A percentile compares a stretch with the other conserved stretches of the same genome.
Conservation (phyloP, 345 rosid genomes). For the Atalantia buxifolia region DNA sequence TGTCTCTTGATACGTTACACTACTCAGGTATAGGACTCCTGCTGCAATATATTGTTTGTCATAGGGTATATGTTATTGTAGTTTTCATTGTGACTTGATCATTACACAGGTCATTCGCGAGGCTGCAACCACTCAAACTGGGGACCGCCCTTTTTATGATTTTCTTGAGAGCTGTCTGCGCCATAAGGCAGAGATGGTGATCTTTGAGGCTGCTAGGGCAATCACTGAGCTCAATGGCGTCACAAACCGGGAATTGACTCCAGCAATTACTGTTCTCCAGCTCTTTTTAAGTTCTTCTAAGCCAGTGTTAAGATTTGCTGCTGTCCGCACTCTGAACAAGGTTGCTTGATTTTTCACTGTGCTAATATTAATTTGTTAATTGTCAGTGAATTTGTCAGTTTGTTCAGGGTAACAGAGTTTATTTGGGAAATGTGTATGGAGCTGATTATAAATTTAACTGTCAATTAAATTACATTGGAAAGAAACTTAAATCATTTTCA, state of each 20-base stretch:
- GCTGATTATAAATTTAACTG: background rate
- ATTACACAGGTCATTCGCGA: slow-evolving; percentile 80
- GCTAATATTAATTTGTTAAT: background rate
- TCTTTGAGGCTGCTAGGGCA: slow-evolving; percentile 99
- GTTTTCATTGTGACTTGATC: slow-evolving; percentile 3
- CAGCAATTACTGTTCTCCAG: slow-evolving; percentile 97
- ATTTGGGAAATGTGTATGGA: background rate
- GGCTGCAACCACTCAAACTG: slow-evolving; percentile 64
- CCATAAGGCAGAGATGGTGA: slow-evolving; percentile 98
- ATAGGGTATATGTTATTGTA: background rate
- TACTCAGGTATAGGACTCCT: slow-evolving; percentile 61
- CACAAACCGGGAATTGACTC: slow-evolving; percentile 89
- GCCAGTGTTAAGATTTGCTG: slow-evolving; percentile 97
- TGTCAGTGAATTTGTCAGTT: background rate
- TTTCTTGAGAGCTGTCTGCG: slow-evolving; percentile 95
- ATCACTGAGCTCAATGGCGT: slow-evolving; percentile 95
- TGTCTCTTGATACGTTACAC: slow-evolving; percentile 91
- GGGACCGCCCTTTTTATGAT: slow-evolving; percentile 95
- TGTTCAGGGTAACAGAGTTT: background rate
- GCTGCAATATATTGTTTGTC: background rate
- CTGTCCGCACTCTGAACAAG: slow-evolving; percentile 98
- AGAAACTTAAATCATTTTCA: background rate
- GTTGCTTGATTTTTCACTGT: slow-evolving; percentile 24
- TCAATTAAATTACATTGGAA: background rate
- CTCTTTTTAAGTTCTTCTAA: slow-evolving; percentile 95